Evolutionary conservation across 495 filamentous ascomycete species (phyloP), one percentile per base, ranked within the genome.

Genomic region (Echria macrotheca): DNA sequence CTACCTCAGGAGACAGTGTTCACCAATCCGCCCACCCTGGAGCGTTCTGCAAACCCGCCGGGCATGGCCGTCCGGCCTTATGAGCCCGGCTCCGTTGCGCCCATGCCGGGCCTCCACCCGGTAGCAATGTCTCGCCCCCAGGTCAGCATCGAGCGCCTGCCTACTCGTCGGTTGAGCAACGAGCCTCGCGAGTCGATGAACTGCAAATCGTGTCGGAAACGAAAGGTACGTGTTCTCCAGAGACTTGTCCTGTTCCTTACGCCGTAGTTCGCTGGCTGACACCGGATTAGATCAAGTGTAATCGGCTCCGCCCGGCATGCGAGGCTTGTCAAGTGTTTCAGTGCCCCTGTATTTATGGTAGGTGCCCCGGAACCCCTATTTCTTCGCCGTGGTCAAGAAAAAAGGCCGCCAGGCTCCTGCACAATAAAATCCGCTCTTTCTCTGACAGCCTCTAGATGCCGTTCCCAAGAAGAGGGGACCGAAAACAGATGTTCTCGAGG

Each of bases 111-210:
- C 15, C 45, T 66, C 31, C 68, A 68, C 40, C 59, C 67, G 12
- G 56, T 65, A 28, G 64, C 69, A 57, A 83, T 86, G 78, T 81
- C 83, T 54, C 79, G 87, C 55, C 84, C 85, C 22, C 86, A 88
- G 74, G 81, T 91, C 62, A 85, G 85, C 67, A 93, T 93, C 66
- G 86, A 89, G 68, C 80, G 87, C 56, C 70, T 94, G 55, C 84
- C 86, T 31, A 75, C 81, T 25, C 81, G 87, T 44, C 82, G 85
- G 37, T 72, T 80, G 68, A 82, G 77, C 70, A 80, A 79, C 59
- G 86, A 90, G 59, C 86, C 84, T 18, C 82, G 87, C 55, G 86
- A 91, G 70, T 84, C 86, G 15, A 94, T 94, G 88, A 94, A 94
- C 66, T 94, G 88, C 79, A 91, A 94, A 64, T 89, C 85, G 18